phyloP scores from a whole-genome alignment of 345 rosid genomes.

The Ceriops zippeliana region DNA sequence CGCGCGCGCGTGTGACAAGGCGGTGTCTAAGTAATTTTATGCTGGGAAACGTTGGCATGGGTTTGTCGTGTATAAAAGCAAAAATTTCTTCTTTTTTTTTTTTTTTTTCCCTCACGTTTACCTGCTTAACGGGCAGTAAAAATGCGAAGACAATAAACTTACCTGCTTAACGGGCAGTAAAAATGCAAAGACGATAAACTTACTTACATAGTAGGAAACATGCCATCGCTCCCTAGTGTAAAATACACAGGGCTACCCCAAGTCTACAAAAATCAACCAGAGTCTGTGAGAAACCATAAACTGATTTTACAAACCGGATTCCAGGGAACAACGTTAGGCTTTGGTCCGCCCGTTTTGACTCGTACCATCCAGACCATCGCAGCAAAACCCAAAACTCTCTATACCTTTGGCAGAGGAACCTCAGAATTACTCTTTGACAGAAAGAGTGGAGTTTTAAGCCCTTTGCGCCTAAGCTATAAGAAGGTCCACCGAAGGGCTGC shows the following conservation, averaged over 20 bases:
- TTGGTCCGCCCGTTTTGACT: background rate
- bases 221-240: background rate
- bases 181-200: too few relatives aligned
- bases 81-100: too few relatives aligned
- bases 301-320: background rate
- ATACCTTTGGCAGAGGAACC: background rate
- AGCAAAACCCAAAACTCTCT: constrained; percentile 6
- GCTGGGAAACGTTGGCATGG: too few relatives aligned
- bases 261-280: background rate
- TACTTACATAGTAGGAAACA: background rate
- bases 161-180: background rate
- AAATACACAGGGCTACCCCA: background rate
- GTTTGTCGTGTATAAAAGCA: too few relatives aligned
- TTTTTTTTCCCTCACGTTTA: background rate
- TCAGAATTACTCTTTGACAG: constrained; percentile 3
- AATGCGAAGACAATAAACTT: too few relatives aligned
- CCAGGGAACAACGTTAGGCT: background rate
- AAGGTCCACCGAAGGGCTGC: too few relatives aligned
- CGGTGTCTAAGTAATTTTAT: too few relatives aligned
- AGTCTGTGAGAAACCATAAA: background rate
- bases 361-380: constrained; percentile 13
- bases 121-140: too few relatives aligned
- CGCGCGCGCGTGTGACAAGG: too few relatives aligned
- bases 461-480: background rate
- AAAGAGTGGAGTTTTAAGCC: background rate